A percentile compares a stretch with the other conserved stretches of the same genome.
These are phyloP conservation scores for Periglandula ipomoeae DNA, from an alignment of 2,329 filamentous ascomycete genomes.

Conservation along the genomic window DNA sequence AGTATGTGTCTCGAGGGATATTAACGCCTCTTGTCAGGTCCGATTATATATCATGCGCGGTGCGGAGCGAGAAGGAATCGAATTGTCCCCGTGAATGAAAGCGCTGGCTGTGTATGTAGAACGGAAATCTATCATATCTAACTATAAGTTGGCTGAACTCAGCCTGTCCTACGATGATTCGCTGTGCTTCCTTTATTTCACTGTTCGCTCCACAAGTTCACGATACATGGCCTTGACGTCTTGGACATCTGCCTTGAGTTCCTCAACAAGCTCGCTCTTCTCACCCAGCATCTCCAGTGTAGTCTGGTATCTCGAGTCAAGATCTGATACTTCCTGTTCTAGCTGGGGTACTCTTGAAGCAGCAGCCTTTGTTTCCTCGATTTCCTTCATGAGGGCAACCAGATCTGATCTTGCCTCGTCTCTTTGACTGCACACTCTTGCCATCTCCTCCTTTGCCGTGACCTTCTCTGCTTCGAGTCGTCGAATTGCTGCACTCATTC, in stretches of 20 bases:
- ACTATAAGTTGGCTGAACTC: background rate
- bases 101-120: background rate
- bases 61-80: constrained; percentile 79
- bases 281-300: constrained; percentile 92
- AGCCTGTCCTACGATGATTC: background rate
- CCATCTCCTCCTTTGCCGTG: constrained; percentile 76
- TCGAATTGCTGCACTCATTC: constrained; percentile 89
- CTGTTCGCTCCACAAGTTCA: constrained; percentile 78
- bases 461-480: constrained; percentile 88
- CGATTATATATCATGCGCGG: constrained; percentile 66
- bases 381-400: constrained; percentile 79
- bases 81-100: constrained; percentile 26
- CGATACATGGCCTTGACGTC: constrained; percentile 96
- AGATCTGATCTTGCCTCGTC: constrained; percentile 90
- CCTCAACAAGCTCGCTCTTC: constrained; percentile 91
- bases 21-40: constrained; percentile 38
- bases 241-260: constrained; percentile 77
- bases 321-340: constrained; percentile 56
- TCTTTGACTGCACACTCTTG: constrained; percentile 69
- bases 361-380: constrained; percentile 58
- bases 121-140: background rate
- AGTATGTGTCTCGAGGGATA: constrained; percentile 3
- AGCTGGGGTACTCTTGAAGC: constrained; percentile 53
- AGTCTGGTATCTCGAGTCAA: constrained; percentile 77
- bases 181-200: constrained; percentile 40